Evolutionary conservation across 225 moss, liverwort and hornwort genomes (phyloP), one percentile per base, ranked within the genome.

Genomic region (Rhytidiadelphus loreus): DNA sequence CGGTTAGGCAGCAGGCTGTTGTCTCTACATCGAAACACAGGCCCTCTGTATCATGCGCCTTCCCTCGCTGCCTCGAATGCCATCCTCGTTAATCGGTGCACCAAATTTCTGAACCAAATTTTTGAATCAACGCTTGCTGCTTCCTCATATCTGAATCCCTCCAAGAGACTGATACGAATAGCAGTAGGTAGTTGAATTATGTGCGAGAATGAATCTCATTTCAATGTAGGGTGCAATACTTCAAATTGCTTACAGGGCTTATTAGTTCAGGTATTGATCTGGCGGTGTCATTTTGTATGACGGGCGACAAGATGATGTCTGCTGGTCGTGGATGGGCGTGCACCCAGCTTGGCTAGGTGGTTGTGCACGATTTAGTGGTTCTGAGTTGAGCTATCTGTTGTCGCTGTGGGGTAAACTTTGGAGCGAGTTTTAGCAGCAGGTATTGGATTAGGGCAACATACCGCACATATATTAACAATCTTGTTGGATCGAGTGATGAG

Each of bases 1-100:
- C 92, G 90, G 90, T 92, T 92, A 90, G 87, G 87, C 89, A 89
- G 86, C 78, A 88, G 72, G 85, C 71, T 87, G 59, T 82, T 85
- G 84, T 84, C 84, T 81, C 70, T 84, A 57, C 86, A 55, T 76
- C 81, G 69, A 56, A 62, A 90, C 84, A 60, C 70, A 80, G 59
- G 21, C 60, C 83, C 83, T 88, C 78, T 88, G 60, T 80, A 68
- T 86, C 69, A 70, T 81, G 90, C 58, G 59, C 74, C 75, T 71
- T 88, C 37, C 59, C 74, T 80, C 57, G 83, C 64, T 86, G 74
- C 80, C 62, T 82, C 55, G n/a, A 80, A 81, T 57, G 46, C 50
- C 64, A 78, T 71, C 58, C 85, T 85, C 57, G 76, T 73, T 16
- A 48, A 78, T 82, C 84, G 63, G 50, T 86, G 56, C 83, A 56